Conservation (phyloP, 2,329 filamentous ascomycete species). For the Cytospora piceicola region DNA sequence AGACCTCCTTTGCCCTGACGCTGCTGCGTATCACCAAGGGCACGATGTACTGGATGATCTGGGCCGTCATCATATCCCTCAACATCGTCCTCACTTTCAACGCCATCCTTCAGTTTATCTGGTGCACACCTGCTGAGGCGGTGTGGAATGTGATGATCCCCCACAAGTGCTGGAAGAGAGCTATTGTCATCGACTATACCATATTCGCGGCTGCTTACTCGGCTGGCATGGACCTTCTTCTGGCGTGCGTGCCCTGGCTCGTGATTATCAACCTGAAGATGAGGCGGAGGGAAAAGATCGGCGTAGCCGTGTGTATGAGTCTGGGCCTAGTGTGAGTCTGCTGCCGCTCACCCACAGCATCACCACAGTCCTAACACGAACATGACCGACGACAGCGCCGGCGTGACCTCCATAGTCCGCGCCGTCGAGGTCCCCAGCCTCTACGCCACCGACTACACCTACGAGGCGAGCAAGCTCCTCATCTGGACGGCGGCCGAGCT, state of each 20-base stretch:
- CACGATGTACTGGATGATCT: constrained; percentile 35
- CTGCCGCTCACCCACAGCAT: constrained; percentile 5
- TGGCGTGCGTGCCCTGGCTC: constrained; percentile 47
- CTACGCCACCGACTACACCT: constrained; percentile 23
- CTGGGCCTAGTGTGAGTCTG: constrained; percentile 46
- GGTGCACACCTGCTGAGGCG: constrained; percentile 39
- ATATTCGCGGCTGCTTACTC: constrained; percentile 42
- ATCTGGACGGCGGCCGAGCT: constrained; percentile 36
- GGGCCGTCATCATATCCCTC: constrained; percentile 38
- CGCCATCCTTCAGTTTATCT: constrained; percentile 38
- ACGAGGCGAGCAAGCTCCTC: constrained; percentile 27
- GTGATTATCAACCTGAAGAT: constrained; percentile 47
- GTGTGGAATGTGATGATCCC: constrained; percentile 35
- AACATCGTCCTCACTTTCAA: constrained; percentile 36
- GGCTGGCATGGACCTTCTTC: constrained; percentile 44
- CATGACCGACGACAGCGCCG: constrained; percentile 36
- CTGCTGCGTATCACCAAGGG: constrained; percentile 38
- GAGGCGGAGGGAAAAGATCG: constrained; percentile 46
- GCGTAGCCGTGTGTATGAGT: constrained; percentile 48
- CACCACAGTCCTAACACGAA: constrained; percentile 23
- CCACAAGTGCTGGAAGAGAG: constrained; percentile 40
- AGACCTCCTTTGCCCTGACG: constrained; percentile 42
- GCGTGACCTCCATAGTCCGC: constrained; percentile 38
- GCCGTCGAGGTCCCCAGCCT: constrained; percentile 16
- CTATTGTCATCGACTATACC: constrained; percentile 39